These are phyloP conservation scores for Sarocladium strictum DNA, from an alignment of 2,329 filamentous ascomycete species.

Conservation along the genomic window DNA sequence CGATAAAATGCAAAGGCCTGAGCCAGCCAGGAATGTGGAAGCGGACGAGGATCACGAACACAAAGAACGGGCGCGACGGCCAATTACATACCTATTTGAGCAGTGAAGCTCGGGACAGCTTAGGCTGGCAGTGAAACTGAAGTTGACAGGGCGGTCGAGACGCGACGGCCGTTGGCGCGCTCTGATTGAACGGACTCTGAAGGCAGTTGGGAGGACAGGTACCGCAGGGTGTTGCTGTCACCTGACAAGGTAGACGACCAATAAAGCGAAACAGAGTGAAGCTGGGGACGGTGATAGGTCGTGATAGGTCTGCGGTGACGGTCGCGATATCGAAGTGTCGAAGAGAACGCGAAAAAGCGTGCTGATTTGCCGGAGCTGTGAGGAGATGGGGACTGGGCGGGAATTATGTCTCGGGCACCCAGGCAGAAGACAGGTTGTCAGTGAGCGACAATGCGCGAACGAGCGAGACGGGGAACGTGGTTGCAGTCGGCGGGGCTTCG, in stretches of 20 bases:
- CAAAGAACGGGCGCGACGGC: neutral
- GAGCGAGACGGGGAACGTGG: slow-evolving; percentile 4
- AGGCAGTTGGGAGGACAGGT: slow-evolving; percentile 34
- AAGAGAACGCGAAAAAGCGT: slow-evolving; percentile 29
- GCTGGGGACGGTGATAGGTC: slow-evolving; percentile 29
- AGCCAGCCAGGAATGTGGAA: neutral
- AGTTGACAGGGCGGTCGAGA: slow-evolving; percentile 19
- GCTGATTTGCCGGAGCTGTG: slow-evolving; percentile 44
- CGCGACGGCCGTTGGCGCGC: slow-evolving; percentile 22
- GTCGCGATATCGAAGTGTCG: slow-evolving; percentile 32
- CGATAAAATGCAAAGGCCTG: neutral
- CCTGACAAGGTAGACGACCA: slow-evolving; percentile 43
- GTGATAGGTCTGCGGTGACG: slow-evolving; percentile 43
- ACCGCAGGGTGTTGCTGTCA: slow-evolving; percentile 31
- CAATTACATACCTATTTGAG: slow-evolving; percentile 6
- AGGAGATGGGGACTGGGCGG: slow-evolving; percentile 22
- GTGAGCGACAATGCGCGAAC: slow-evolving; percentile 4
- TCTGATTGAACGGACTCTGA: slow-evolving; percentile 40
- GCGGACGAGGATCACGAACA: neutral
- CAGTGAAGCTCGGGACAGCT: slow-evolving; percentile 1
- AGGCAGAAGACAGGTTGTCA: neutral
- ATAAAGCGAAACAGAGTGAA: slow-evolving; percentile 36
- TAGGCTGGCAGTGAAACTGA: slow-evolving; percentile 18
- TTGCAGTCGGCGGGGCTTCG: slow-evolving; percentile 6
- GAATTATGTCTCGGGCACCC: slow-evolving; percentile 21